Evolutionary conservation across 2,329 filamentous ascomycete genomes (phyloP).

Genomic region (Monosporascus sp.): DNA sequence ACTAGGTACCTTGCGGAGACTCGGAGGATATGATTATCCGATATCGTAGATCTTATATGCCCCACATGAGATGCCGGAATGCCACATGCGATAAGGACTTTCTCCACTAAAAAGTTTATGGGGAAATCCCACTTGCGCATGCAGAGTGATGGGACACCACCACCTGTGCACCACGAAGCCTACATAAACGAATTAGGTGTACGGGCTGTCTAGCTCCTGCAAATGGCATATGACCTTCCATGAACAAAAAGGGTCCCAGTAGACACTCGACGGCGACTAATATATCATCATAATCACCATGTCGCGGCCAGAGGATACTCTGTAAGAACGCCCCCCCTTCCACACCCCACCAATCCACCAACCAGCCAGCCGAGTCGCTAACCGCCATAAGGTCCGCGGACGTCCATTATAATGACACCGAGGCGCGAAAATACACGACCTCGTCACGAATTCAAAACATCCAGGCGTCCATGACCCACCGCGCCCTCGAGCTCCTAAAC

Average conservation of each 20-base stretch:
- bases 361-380: conserved; percentile 7
- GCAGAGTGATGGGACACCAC: no score
- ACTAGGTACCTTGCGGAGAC: no score
- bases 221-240: no score
- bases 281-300: conserved; percentile 44
- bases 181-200: no score
- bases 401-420: conserved; percentile 93
- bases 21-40: no score
- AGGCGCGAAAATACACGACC: conserved; percentile 96
- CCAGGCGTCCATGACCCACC: conserved; percentile 88
- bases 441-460: conserved; percentile 93
- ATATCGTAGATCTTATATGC: no score
- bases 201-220: no score
- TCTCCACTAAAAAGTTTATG: conserved; percentile 2
- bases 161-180: no score
- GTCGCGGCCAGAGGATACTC: conserved; percentile 94
- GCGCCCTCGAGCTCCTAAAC: conserved; percentile 85
- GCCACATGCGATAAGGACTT: neutral
- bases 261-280: neutral
- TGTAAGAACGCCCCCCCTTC: conserved; percentile 54
- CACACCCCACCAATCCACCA: conserved; percentile 3
- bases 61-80: no score
- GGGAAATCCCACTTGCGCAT: neutral
- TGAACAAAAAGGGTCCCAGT: neutral
- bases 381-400: conserved; percentile 68